A percentile compares a stretch with the other conserved stretches of the same genome.
Conservation (phyloP, 164 flowering plant species). For the Nymphaea thermarum region DNA sequence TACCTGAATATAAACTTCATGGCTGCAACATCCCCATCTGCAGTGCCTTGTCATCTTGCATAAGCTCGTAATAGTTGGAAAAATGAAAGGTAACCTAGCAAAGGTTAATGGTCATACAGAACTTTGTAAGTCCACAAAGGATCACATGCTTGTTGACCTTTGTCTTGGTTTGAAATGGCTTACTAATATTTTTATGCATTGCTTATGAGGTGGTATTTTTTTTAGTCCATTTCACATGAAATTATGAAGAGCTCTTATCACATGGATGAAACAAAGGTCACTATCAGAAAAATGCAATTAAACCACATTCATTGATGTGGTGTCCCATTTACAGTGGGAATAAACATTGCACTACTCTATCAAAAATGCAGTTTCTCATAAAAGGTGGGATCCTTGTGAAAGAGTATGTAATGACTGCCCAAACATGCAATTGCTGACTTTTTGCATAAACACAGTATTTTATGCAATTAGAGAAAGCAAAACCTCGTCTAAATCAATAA, state of each 20-base stretch:
- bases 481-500: neutral
- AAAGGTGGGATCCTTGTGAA: neutral
- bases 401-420: neutral
- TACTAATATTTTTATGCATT: neutral
- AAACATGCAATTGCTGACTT: neutral
- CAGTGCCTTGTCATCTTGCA: slow-evolving; percentile 32
- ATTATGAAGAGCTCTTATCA: too few species aligned
- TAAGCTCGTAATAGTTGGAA: slow-evolving; percentile 60
- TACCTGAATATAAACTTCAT: slow-evolving; percentile 17
- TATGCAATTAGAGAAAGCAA: neutral
- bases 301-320: neutral
- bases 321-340: too few species aligned
- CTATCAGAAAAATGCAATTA: too few species aligned
- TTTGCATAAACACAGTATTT: neutral
- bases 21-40: slow-evolving; percentile 29
- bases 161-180: neutral
- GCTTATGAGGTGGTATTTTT: neutral
- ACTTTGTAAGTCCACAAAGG: neutral
- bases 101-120: neutral
- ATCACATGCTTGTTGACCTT: neutral
- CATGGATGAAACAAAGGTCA: too few species aligned
- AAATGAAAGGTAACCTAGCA: slow-evolving; percentile 50
- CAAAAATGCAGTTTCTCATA: too few species aligned
- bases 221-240: too few species aligned
- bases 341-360: too few species aligned